Evolutionary conservation across 371 early-diverging fungal species (phyloP), one percentile per base, ranked within the genome.

Genomic region (Rhizomucor pusillus): DNA sequence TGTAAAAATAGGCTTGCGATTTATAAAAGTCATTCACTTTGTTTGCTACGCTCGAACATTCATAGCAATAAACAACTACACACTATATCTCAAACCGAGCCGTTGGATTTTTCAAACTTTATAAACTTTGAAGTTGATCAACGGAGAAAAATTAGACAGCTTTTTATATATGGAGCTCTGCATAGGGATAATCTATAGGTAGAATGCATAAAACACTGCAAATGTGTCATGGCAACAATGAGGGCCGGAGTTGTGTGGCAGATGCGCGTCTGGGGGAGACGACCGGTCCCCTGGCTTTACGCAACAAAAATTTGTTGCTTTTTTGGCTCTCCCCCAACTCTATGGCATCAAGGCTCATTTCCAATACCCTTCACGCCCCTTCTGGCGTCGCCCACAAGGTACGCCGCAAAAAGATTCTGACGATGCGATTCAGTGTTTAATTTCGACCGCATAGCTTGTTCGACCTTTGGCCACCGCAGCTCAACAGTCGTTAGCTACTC

Each of bases 401-500:
- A 62, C 37, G 13, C 18, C 23, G 51, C 24, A 37, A 50, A 20
- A 16, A 33, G 19, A 33, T 34, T 12, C 34, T 29, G 29, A 13
- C n/a, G 13, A 48, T 24, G 24, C 48, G 24, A 34, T 41, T 3
- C 41, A 41, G 11, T 19, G 40, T 37, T 20, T 24, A 43, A 35
- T 43, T 33, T 44, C 36, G 33, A 11, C 13, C 16, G 35, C 18
- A 43, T 45, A 63, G 63, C 51, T 57, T 44, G 59, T 45, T 40
- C 52, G 63, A 37, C 58, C 63, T 54, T 43, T 63, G 36, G 63
- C 63, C 39, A 54, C 63, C 11, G 58, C 55, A 50, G 59, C 63
- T 23, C 29, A 45, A 7, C 63, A 63, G 25, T 48, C 60, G 22
- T 47, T 80, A 40, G 75, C 77, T 62, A 89, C 90, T 33, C 84